Percentiles rank a stretch among this genome's conserved stretches.
phyloP scores from a whole-genome alignment of 148 eudicot species.

The Agrostemma githago region DNA sequence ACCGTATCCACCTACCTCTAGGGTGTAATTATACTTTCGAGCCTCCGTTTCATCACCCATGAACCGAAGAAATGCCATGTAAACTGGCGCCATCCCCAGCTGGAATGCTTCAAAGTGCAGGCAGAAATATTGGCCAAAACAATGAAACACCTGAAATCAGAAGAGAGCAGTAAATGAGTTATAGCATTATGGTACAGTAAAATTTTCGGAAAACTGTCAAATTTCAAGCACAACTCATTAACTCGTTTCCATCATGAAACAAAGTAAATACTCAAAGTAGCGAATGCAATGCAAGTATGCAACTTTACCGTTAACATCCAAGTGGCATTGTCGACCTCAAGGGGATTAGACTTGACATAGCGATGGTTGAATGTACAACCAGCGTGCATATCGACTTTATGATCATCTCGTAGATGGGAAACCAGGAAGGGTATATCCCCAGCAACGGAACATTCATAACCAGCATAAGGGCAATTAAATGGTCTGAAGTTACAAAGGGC shows the following conservation, averaged over 20 bases:
- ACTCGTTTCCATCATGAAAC: neutral
- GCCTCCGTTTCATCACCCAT: conserved; percentile 41
- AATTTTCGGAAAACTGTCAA: conserved; percentile 5
- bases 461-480: conserved; percentile 38
- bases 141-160: conserved; percentile 31
- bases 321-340: conserved; percentile 39
- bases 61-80: conserved; percentile 40
- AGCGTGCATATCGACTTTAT: conserved; percentile 40
- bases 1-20: conserved; percentile 36
- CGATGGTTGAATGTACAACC: conserved; percentile 43
- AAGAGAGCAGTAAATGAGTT: neutral
- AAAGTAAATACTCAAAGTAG: neutral
- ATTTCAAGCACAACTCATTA: neutral
- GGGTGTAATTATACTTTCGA: conserved; percentile 30
- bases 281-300: no score
- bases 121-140: conserved; percentile 33
- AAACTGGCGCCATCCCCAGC: conserved; percentile 40
- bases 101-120: conserved; percentile 40
- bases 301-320: conserved; percentile 43
- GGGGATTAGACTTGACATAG: conserved; percentile 38
- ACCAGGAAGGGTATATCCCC: conserved; percentile 37
- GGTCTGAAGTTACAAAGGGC: conserved; percentile 33
- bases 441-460: conserved; percentile 37
- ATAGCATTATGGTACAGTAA: neutral
- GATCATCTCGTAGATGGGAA: conserved; percentile 35